A percentile compares a stretch with the other conserved stretches of the same genome.
phyloP scores from a whole-genome alignment of 2,329 filamentous ascomycete species.

The Talaromyces sp. region DNA sequence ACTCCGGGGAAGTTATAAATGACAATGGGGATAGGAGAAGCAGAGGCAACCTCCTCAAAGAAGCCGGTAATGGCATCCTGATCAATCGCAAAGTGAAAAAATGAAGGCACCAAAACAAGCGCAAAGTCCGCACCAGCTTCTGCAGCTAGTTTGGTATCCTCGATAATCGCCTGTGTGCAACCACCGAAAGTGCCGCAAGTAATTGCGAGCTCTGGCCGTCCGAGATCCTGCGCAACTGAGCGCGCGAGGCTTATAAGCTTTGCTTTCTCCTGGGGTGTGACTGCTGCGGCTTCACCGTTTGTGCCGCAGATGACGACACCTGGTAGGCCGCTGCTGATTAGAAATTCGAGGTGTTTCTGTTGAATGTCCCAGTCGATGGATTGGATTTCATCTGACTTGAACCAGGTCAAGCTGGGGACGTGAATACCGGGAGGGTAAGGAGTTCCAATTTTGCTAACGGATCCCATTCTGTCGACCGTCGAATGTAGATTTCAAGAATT shows the following conservation, averaged over 20 bases:
- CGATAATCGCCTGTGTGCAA: slow-evolving; percentile 44
- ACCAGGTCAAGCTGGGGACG: slow-evolving; percentile 57
- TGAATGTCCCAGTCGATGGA: slow-evolving; percentile 57
- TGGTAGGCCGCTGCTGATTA: slow-evolving; percentile 53
- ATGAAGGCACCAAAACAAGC: slow-evolving; percentile 68
- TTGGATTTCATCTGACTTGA: slow-evolving; percentile 46
- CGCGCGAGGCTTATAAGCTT: slow-evolving; percentile 39
- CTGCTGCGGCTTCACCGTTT: slow-evolving; percentile 45
- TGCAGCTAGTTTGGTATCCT: slow-evolving; percentile 63
- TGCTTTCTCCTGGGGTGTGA: slow-evolving; percentile 39
- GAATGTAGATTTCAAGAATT: neutral
- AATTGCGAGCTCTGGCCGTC: slow-evolving; percentile 36
- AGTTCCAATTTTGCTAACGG: neutral
- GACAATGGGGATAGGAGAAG: slow-evolving; percentile 47
- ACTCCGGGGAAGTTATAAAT: slow-evolving; percentile 50
- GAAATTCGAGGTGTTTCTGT: slow-evolving; percentile 52
- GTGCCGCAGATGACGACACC: slow-evolving; percentile 47
- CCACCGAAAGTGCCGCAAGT: slow-evolving; percentile 41
- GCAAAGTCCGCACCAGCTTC: slow-evolving; percentile 68
- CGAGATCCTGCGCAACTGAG: slow-evolving; percentile 34
- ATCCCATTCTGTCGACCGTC: slow-evolving; percentile 7
- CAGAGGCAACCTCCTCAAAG: slow-evolving; percentile 60
- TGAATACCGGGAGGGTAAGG: slow-evolving; percentile 50
- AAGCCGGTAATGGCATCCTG: slow-evolving; percentile 57
- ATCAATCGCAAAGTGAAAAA: slow-evolving; percentile 66